phyloP scores from a whole-genome alignment of 106 monocot species.

The Allium sativum region DNA sequence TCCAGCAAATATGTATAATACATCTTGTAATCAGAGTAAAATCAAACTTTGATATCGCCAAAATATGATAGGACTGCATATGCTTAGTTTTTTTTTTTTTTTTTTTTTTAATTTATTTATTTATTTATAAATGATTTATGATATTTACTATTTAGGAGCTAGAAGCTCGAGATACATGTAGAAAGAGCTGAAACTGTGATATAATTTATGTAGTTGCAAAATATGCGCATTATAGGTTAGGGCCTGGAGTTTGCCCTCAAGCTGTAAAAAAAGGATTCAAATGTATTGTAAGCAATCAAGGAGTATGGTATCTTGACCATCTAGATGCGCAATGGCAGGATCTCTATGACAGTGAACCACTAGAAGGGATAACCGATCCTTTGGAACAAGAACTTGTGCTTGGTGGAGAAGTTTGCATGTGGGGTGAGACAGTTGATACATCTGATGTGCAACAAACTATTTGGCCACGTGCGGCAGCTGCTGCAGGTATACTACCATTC shows the following conservation, averaged over 20 bases:
- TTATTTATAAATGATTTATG: no score
- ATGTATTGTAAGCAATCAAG: constrained; percentile 93
- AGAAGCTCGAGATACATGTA: neutral
- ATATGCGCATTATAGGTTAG: constrained; percentile 38
- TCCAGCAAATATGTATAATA: no score
- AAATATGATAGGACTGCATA: no score
- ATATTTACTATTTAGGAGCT: neutral
- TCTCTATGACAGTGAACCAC: constrained; percentile 69
- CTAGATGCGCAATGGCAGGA: constrained; percentile 78
- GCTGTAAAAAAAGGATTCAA: constrained; percentile 77
- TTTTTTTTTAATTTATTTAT: no score
- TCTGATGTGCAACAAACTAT: constrained; percentile 92
- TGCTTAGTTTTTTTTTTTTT: no score
- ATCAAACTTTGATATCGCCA: no score
- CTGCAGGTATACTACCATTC: constrained; percentile 55
- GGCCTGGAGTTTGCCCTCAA: constrained; percentile 82
- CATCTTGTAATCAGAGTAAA: no score
- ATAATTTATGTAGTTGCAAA: neutral
- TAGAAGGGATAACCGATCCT: constrained; percentile 66
- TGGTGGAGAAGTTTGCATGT: constrained; percentile 99
- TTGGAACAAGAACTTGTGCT: constrained; percentile 72
- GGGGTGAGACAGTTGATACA: constrained; percentile 83
- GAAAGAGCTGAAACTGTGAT: neutral
- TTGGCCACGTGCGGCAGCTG: constrained; percentile 98
- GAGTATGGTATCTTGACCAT: constrained; percentile 96